Evolutionary conservation across 1,284 basidiomycete species (phyloP).

Genomic region (Ceratobasidium papillatum): DNA sequence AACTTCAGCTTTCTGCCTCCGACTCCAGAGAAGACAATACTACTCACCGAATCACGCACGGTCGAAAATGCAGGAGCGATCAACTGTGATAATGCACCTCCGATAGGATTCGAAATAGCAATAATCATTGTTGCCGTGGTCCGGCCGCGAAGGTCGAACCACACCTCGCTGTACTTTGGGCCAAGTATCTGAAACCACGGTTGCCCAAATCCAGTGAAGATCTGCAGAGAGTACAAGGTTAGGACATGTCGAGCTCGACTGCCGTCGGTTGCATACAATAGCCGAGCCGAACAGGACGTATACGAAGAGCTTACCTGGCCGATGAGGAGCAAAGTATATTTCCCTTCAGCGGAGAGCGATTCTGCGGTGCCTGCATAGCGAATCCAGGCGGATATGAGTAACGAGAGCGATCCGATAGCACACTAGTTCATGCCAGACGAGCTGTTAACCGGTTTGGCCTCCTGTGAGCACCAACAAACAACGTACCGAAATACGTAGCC

Average conservation of each 20-base stretch:
- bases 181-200: conserved; percentile 74
- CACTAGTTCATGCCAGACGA: conserved; percentile 53
- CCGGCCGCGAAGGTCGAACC: conserved; percentile 76
- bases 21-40: too few relatives aligned
- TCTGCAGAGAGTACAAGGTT: conserved; percentile 51
- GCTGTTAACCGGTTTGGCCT: background rate
- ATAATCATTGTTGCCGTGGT: conserved; percentile 83
- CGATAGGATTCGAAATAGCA: conserved; percentile 71
- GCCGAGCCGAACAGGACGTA: background rate
- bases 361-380: conserved; percentile 72
- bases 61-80: conserved; percentile 69
- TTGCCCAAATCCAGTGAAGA: conserved; percentile 65
- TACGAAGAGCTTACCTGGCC: conserved; percentile 63
- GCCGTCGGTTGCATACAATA: background rate
- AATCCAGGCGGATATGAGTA: conserved; percentile 74
- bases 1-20: too few relatives aligned
- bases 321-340: conserved; percentile 70
- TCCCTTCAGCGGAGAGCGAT: conserved; percentile 58
- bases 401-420: conserved; percentile 60
- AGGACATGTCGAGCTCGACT: background rate
- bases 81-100: conserved; percentile 70
- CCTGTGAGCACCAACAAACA: background rate
- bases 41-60: conserved; percentile 65
- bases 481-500: conserved; percentile 67
- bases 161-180: conserved; percentile 76